Evolutionary conservation across 2,329 filamentous ascomycete species (phyloP), one percentile per base, ranked within the genome.

Genomic region (Trichoderma atrobrunneum): DNA sequence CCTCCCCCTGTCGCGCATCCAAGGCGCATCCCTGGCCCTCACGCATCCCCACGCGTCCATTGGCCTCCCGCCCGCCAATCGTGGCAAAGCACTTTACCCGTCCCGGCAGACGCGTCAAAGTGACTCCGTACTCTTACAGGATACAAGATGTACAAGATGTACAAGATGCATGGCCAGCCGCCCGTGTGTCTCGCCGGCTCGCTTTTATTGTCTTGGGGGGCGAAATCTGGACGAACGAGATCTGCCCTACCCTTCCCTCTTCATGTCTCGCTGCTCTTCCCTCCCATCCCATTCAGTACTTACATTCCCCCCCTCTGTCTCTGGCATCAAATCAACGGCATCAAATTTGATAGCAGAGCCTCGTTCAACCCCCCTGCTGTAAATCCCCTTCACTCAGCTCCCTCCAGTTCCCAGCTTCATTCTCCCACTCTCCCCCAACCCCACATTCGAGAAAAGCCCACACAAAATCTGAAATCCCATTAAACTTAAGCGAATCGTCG

Each of bases 1-100:
- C 62, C 39, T 51, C 56, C 62, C 62, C 62, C 16, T 56, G 57
- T 51, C 66, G 28, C 66, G 66, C 66, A 54, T 61, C 66, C 60
- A 7, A 21, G 66, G 66, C 66, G 65, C 54, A 59, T 68, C 65
- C 65, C 26, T 59, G 51, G 54, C 51, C 10, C 26, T 26, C 59
- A 59, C 69, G 69, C 59, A 64, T 71, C 69, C 61, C 69, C 61
- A 71, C 69, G 69, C 69, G 69, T 65, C 61, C 11, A 65, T 71
- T 65, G 69, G 69, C 26, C 16, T 60, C 12, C 32, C 18, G 48
- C 30, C 24, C 51, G 34, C 69, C 60, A 71, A 57, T 64, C 51
- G 34, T 57, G 57, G 65, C 61, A 51, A 51, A 51, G 51, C 64
- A 51, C 43, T 51, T 51, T 51, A 51, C 43, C 43, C 43, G 43